Evolutionary conservation across 2,329 filamentous ascomycete genomes (phyloP).

Genomic region (Phialophora tarda): DNA sequence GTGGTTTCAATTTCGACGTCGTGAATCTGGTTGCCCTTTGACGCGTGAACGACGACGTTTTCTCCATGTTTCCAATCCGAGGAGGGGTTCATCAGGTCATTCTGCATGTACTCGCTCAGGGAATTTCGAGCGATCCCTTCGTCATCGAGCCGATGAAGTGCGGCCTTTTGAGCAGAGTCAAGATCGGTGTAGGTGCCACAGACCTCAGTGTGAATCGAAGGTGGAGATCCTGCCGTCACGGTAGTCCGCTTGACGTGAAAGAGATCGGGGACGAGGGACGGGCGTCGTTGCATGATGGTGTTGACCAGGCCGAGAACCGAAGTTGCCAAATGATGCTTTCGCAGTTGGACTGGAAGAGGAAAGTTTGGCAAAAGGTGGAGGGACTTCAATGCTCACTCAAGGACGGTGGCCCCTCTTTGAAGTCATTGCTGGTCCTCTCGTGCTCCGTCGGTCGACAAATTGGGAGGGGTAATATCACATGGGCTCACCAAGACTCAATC

Average conservation of each 20-base stretch:
- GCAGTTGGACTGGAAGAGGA: not conserved
- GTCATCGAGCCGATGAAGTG: slow-evolving; percentile 23
- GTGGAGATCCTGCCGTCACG: slow-evolving; percentile 19
- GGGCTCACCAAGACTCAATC: slow-evolving; percentile 3
- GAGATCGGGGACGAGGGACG: slow-evolving; percentile 27
- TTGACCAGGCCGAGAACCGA: not conserved
- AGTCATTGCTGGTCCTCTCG: not conserved
- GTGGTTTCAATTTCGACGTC: slow-evolving; percentile 26
- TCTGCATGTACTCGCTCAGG: slow-evolving; percentile 18
- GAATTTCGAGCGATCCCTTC: slow-evolving; percentile 20
- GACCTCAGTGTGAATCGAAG: slow-evolving; percentile 26
- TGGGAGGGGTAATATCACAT: slow-evolving; percentile 1
- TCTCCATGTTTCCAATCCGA: slow-evolving; percentile 21
- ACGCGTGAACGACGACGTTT: slow-evolving; percentile 27
- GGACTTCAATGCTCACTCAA: not conserved
- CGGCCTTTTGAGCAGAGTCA: slow-evolving; percentile 23
- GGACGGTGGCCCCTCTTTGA: too few species aligned
- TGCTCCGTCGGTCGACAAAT: not conserved
- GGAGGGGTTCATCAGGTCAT: slow-evolving; percentile 21
- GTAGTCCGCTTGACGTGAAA: slow-evolving; percentile 29
- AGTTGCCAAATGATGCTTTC: not conserved
- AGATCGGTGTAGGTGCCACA: slow-evolving; percentile 27
- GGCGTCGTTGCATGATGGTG: slow-evolving; percentile 23
- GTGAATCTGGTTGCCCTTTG: slow-evolving; percentile 20
- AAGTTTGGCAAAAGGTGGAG: not conserved